Evolutionary conservation across 352 stramenopile genomes (phyloP), one percentile per base, ranked within the genome.

Genomic region (Peronospora tabacina): DNA sequence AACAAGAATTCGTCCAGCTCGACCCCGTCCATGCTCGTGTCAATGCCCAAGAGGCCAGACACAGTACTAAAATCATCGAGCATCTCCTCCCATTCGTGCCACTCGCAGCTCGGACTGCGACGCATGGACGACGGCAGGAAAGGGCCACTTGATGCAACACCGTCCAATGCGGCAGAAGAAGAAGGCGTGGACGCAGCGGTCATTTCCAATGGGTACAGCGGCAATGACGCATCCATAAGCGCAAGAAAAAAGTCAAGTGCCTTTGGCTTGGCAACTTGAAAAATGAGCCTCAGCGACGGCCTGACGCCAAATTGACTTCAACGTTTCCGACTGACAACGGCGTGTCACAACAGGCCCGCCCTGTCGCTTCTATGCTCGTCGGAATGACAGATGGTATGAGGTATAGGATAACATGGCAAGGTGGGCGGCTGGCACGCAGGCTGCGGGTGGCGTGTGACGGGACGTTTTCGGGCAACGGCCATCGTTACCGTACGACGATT

Each of bases 1-100:
- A 88, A 44, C 43, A 87, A 37, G 37, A 80, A 85, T 40, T 78
- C 63, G 57, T 88, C 76, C 16, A 86, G 63, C 19, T 89, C 77
- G 10, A 19, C 20, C 32, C 75, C 57, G 41, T 86, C 77, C 37
- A 82, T 63, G 35, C 29, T 34, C 32, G 47, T 39, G 42, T 61
- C 47, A 6, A 56, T 36, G 22, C 44, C 48, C 37, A 56, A 5
- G 3, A 59, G 39, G 7, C 51, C 49, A 12, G 49, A 43, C 2
- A 52, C 32, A 12, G 52, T 32, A 16, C 42, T 48, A 32, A 70
- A 64, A 45, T 40, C 52, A 44, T 72, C 62, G 29, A 75, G 58
- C 16, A 47, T 65, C 16, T 64, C 62, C 28, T 75, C 66, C 66
- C 66, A 75, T 29, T 71, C 61, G 37, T 49, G 55, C 65, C 61